Base-by-base conservation (phyloP, 2,329 filamentous ascomycete species). In the Microdochium paspali region DNA sequence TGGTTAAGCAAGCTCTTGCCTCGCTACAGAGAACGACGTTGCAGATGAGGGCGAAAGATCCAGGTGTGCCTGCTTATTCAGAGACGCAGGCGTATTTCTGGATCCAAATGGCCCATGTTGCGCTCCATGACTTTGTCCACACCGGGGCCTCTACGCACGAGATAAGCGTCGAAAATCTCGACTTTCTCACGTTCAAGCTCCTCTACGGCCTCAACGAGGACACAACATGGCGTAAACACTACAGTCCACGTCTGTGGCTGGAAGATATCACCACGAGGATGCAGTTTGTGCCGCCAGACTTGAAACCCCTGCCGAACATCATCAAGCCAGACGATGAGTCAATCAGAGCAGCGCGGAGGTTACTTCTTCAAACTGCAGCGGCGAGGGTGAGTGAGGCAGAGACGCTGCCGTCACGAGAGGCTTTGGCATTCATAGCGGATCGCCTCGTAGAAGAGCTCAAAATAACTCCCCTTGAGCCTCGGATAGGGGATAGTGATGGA, bases 71-170 rank as follows among this genome's bases (percentile, higher is more conserved):
- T 2, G 56, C 60, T 1, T 64, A 61, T 45, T 64, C 61, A 2
- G 59, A 62, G 50, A 64, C 61, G 0, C 61, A 62, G 28, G 57
- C 60, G 1, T 63, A 62, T 40, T 64, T 64, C 42, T 64, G 61
- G 60, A 53, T 62, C 0, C 59, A 64, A 40, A 46, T 59, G 1
- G 51, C 54, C 0, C 59, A 62, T 2, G 51, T 56, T 1, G 50
- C 53, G 3, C 18, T 56, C 2, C 43, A 50, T n/a, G n/a, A n/a
- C n/a, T n/a, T n/a, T n/a, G n/a, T n/a, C n/a, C n/a, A n/a, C n/a
- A n/a, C n/a, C n/a, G n/a, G n/a, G n/a, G n/a, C n/a, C n/a, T n/a
- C n/a, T n/a, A n/a, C n/a, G n/a, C n/a, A n/a, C n/a, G n/a, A n/a
- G n/a, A n/a, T n/a, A n/a, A n/a, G n/a, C 5, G 10, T 35, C 10